Percentiles rank a stretch among this genome's conserved stretches.
phyloP scores from a whole-genome alignment of 371 early-diverging fungal species.

The Rhizopus microsporus region DNA sequence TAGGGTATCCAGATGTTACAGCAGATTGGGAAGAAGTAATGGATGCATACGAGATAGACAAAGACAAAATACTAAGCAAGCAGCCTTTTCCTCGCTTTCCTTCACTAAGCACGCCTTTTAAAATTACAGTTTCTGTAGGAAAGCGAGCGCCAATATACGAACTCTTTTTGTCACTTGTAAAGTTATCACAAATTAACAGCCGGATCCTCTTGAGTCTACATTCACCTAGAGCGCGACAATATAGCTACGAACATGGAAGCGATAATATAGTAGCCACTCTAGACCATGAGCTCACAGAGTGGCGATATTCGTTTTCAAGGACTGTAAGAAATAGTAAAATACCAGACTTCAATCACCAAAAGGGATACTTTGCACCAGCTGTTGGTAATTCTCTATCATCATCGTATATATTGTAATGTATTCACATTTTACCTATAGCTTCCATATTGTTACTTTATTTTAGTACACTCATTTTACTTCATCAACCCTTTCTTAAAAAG shows the following conservation, averaged over 20 bases:
- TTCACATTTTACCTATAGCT: constrained; percentile 16
- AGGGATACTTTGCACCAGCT: constrained; percentile 35
- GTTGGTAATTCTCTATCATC: constrained; percentile 20
- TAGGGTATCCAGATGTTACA: constrained; percentile 32
- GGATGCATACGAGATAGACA: constrained; percentile 33
- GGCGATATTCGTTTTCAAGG: constrained; percentile 39
- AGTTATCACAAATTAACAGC: constrained; percentile 41
- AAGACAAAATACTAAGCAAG: constrained; percentile 7
- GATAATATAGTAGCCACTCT: constrained; percentile 34
- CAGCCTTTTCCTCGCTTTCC: constrained; percentile 26
- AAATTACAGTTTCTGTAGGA: not conserved
- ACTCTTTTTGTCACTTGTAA: constrained; percentile 40
- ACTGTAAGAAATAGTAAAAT: constrained; percentile 28
- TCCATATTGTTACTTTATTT: constrained; percentile 38
- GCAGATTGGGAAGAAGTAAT: constrained; percentile 40
- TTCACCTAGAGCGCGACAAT: constrained; percentile 36
- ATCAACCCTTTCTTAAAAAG: constrained; percentile 41
- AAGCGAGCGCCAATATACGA: constrained; percentile 31
- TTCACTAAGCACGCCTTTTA: constrained; percentile 24
- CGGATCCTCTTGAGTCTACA: constrained; percentile 40
- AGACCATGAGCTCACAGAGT: constrained; percentile 43
- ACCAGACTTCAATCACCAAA: constrained; percentile 30
- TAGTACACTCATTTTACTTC: constrained; percentile 35
- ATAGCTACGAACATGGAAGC: constrained; percentile 40
- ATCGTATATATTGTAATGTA: not conserved